These are phyloP conservation scores for Leccinum olivaceopallidum DNA, from an alignment of 768 basidiomycete genomes.

Conservation along the genomic window DNA sequence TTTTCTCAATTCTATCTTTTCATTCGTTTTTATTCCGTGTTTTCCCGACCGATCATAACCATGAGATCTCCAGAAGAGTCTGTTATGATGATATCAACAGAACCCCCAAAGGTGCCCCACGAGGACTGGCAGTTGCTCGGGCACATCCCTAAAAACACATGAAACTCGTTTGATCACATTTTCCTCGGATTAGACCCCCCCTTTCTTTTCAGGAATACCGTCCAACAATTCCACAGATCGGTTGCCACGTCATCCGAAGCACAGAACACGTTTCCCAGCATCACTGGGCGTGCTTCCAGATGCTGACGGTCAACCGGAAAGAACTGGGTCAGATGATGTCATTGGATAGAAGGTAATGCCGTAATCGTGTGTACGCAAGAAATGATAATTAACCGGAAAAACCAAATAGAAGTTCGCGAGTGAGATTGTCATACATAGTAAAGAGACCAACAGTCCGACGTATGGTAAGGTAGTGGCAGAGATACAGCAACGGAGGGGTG, in stretches of 20 bases:
- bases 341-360: conserved; percentile 9
- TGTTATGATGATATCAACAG: background rate
- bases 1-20: background rate
- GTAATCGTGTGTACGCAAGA: conserved; percentile 18
- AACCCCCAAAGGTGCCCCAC: background rate
- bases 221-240: background rate
- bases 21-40: background rate
- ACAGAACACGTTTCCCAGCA: background rate
- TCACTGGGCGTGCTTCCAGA: background rate
- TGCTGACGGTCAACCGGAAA: background rate
- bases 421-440: conserved; percentile 19
- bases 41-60: background rate
- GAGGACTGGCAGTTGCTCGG: background rate
- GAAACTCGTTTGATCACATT: background rate
- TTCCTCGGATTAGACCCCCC: background rate
- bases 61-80: background rate
- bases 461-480: background rate
- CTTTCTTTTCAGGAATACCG: background rate
- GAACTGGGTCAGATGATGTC: conserved; percentile 2
- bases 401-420: conserved; percentile 7
- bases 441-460: conserved; percentile 10
- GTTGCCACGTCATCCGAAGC: background rate
- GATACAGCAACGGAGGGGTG: background rate
- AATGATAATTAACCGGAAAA: conserved; percentile 19
- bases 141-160: background rate